Conservation (phyloP, 257 asterid species). For the Osmanthus fragrans region DNA sequence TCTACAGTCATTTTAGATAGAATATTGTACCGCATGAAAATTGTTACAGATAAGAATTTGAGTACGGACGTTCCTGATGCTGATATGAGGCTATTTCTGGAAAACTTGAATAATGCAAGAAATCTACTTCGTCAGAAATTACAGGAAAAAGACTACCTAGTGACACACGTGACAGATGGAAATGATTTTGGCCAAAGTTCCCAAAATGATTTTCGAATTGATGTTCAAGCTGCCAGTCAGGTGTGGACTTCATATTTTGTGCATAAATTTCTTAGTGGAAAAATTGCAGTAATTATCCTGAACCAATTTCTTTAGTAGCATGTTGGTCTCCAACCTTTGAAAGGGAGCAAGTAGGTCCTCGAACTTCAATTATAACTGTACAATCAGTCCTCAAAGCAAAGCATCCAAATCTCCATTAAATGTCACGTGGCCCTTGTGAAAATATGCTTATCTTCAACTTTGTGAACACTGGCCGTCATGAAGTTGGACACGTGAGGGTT, state of each 20-base stretch:
- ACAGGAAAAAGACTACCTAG: slow-evolving; percentile 26
- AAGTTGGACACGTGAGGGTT: neutral
- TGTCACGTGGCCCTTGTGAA: neutral
- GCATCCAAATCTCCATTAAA: neutral
- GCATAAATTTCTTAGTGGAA: neutral
- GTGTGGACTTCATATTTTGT: slow-evolving; percentile 27
- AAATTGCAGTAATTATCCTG: neutral
- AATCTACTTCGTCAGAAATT: slow-evolving; percentile 33
- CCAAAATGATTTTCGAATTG: slow-evolving; percentile 22
- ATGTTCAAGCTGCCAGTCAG: slow-evolving; percentile 34
- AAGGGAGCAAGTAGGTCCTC: neutral
- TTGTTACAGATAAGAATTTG: slow-evolving; percentile 38
- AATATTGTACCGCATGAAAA: slow-evolving; percentile 41
- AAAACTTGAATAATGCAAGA: slow-evolving; percentile 48
- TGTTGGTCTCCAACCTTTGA: neutral
- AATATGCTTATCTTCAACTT: neutral
- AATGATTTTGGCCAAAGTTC: slow-evolving; percentile 25
- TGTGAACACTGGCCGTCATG: neutral
- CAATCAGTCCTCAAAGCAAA: neutral
- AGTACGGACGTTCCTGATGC: slow-evolving; percentile 39
- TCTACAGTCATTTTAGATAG: slow-evolving; percentile 59
- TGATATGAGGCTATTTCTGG: slow-evolving; percentile 42
- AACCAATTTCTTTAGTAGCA: neutral
- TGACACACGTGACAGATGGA: slow-evolving; percentile 18
- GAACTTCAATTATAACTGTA: neutral